Percentiles rank a stretch among this genome's conserved stretches.
phyloP scores from a whole-genome alignment of 495 filamentous ascomycete genomes.

The Xylaria intraflava region DNA sequence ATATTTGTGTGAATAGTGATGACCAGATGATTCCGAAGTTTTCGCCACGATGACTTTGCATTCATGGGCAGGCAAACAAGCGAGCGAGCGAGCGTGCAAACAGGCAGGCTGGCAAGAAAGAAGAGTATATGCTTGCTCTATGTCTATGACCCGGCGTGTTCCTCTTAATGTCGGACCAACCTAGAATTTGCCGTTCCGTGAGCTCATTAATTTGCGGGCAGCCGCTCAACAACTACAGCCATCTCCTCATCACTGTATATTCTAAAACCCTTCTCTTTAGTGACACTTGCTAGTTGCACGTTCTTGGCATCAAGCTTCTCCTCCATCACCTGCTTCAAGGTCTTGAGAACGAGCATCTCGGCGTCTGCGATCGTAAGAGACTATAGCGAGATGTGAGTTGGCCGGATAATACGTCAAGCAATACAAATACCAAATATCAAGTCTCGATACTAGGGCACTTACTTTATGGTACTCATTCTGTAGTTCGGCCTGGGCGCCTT shows the following conservation, averaged over 20 bases:
- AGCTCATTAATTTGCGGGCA: conserved; percentile 45
- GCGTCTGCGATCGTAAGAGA: conserved; percentile 90
- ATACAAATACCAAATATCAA: not conserved
- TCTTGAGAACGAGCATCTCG: conserved; percentile 93
- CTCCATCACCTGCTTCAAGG: conserved; percentile 99
- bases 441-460: not conserved
- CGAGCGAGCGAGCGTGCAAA: no score
- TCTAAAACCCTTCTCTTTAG: conserved; percentile 92
- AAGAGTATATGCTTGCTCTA: not conserved
- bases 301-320: conserved; percentile 99
- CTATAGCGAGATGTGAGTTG: conserved; percentile 23
- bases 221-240: conserved; percentile 75
- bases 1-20: not conserved
- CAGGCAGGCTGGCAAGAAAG: not conserved
- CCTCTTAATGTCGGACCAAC: not conserved
- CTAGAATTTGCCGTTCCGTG: not conserved
- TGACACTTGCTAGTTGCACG: conserved; percentile 95
- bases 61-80: not conserved
- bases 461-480: conserved; percentile 97
- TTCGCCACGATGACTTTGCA: not conserved
- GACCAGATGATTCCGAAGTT: not conserved
- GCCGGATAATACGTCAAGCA: not conserved
- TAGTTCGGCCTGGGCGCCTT: conserved; percentile 94
- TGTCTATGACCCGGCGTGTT: conserved; percentile 11
- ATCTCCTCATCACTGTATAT: conserved; percentile 98